These are phyloP conservation scores for Yamadazyma laniorum DNA, from an alignment of 805 yeast genomes.

Conservation along the genomic window DNA sequence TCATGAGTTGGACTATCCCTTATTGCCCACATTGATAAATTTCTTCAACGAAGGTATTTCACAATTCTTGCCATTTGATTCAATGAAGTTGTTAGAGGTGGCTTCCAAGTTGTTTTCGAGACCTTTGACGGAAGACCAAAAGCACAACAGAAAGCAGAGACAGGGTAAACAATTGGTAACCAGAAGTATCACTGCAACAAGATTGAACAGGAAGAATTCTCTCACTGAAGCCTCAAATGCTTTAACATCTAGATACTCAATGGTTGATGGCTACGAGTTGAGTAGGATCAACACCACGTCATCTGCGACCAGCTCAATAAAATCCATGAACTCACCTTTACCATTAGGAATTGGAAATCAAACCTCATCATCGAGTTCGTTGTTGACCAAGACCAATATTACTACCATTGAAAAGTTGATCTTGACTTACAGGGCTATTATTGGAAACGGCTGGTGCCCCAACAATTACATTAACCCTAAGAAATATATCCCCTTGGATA, in stretches of 20 bases:
- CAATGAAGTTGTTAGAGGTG: conserved; percentile 57
- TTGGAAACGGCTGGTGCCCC: conserved; percentile 49
- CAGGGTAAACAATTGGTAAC: conserved; percentile 47
- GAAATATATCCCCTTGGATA: conserved; percentile 29
- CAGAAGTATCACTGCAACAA: conserved; percentile 45
- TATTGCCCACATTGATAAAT: conserved; percentile 69
- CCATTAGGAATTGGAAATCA: conserved; percentile 45
- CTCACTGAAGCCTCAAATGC: conserved; percentile 20
- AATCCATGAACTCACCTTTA: conserved; percentile 40
- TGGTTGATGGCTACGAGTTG: conserved; percentile 59
- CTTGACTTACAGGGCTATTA: conserved; percentile 50
- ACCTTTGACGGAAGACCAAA: conserved; percentile 48
- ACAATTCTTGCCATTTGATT: conserved; percentile 60
- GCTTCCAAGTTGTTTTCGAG: conserved; percentile 59
- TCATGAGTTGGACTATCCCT: conserved; percentile 53
- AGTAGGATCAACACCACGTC: conserved; percentile 51
- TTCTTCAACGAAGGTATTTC: conserved; percentile 78
- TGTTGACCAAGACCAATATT: conserved; percentile 39
- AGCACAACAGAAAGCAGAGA: conserved; percentile 3
- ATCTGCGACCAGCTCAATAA: conserved; percentile 38
- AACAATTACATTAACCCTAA: conserved; percentile 27
- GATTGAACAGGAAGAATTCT: conserved; percentile 34
- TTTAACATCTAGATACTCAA: conserved; percentile 36
- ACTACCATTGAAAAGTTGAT: conserved; percentile 49
- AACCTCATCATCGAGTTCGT: conserved; percentile 37